Base-by-base conservation (phyloP, 2,329 filamentous ascomycete species). In the Pseudogymnoascus destructans region DNA sequence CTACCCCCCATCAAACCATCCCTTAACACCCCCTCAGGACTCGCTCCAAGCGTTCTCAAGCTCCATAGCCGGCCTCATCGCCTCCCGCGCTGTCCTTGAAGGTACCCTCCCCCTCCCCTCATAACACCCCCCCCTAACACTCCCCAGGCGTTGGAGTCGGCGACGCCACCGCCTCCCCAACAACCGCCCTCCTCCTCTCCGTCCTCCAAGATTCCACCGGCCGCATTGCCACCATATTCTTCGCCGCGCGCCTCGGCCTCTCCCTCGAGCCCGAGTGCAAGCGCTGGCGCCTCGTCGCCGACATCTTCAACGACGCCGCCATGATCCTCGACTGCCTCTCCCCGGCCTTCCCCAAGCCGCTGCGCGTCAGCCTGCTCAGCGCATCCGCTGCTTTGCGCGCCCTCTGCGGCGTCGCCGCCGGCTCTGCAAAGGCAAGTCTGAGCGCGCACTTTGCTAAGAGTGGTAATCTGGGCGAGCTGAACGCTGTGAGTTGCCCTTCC, bases 401-500 rank as follows among this genome's bases (percentile, higher is more conserved):
- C 0, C 73, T 96, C 0, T 97, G 93, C 68, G 93, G 92, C 23
- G 90, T 97, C 4, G 88, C 92, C 0, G 92, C 89, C 0, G 89
- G 87, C 10, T 90, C 89, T 58, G 87, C 88, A 62, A 97, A 97
- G 71, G 92, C 92, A 1, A 91, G 87, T 61, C 73, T 98, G 64
- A 93, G 88, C 68, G 87, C 89, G 9, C 93, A 98, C 72, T 97
- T 98, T 75, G 90, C 92, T 7, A 82, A 78, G 64, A 83, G 84
- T 68, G 88, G 89, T 35, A 97, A 96, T 70, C 73, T 97, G 46
- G 92, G 89, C 1, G 92, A 97, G 70, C 77, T 98, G 59, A 97
- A 96, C 72, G 91, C 92, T 59, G 79, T 82, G 67, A 68, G 78
- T 75, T 33, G 9, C 19, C 59, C 52, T 9, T 21, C 10, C 17